Base-by-base conservation (phyloP, 2,329 filamentous ascomycete genomes). In the Pyrenochaeta sp. region DNA sequence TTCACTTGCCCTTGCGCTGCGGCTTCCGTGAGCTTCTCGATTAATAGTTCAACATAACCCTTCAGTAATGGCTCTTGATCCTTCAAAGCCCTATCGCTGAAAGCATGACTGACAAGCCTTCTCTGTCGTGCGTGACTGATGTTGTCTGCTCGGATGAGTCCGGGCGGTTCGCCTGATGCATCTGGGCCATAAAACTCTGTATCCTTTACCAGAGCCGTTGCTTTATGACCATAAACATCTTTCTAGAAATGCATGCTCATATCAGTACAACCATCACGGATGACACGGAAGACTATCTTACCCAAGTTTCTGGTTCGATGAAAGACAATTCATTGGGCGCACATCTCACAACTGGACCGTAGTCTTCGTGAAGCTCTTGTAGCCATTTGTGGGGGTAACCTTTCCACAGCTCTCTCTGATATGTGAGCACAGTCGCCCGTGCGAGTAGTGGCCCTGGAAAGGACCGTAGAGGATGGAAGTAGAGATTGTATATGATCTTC, bases 221-320 rank as follows among this genome's bases (percentile, higher is more conserved):
- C 54, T 7, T 35, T 55, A 46, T 67, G 60, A n/a, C 72, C 71
- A 48, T 73, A 75, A 15, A 74, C 68, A 15, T 74, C 73, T 38
- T 68, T 67, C 43, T 19, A 8, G 10, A 7, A 21, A n/a, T n/a
- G n/a, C n/a, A n/a, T n/a, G n/a, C n/a, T n/a, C n/a, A n/a, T n/a
- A n/a, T n/a, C n/a, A n/a, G n/a, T n/a, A n/a, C n/a, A n/a, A n/a
- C n/a, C n/a, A n/a, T n/a, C n/a, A n/a, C n/a, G n/a, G n/a, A n/a
- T n/a, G n/a, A n/a, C n/a, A n/a, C n/a, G n/a, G n/a, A n/a, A n/a
- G 18, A 19, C 3, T 21, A 7, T 18, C 30, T n/a, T 32, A 32
- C 30, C 60, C 67, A 73, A 4, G 55, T 66, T 3, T 68, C 58
- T 7, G 59, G 57, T 3, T 66, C 60, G 27, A 64, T 72, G 52